Conservation (phyloP, 306 rosid species). For the Aeschynomene evenia region DNA sequence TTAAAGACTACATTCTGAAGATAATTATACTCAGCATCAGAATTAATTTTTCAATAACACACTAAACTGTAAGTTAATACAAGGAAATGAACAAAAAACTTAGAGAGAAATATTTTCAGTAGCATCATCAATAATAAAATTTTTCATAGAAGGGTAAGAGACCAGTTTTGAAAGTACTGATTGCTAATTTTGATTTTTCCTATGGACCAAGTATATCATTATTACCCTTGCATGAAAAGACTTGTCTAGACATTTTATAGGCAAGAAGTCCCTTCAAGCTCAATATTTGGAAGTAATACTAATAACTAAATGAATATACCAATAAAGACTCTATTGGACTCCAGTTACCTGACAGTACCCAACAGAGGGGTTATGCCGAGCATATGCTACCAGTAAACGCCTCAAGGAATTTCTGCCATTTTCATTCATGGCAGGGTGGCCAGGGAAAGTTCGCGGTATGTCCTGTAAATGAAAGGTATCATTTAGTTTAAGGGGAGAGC, state of each 20-base stretch:
- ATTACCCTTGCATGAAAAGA: conserved; percentile 22
- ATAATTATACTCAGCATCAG: background rate
- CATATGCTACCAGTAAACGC: conserved; percentile 89
- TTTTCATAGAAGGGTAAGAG: background rate
- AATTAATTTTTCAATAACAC: background rate
- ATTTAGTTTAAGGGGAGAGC: conserved; percentile 54
- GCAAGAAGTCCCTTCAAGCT: conserved; percentile 1
- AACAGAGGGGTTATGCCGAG: conserved; percentile 89
- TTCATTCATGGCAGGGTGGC: conserved; percentile 94
- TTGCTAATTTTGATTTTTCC: background rate
- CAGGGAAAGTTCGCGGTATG: conserved; percentile 95
- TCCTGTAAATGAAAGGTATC: conserved; percentile 59
- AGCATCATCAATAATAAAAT: conserved; percentile 4
- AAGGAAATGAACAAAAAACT: conserved; percentile 10
- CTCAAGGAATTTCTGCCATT: conserved; percentile 83
- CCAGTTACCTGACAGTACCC: conserved; percentile 92
- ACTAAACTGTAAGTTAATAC: background rate
- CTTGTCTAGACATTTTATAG: conserved; percentile 16
- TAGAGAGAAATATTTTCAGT: background rate
- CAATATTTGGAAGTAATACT: conserved; percentile 21
- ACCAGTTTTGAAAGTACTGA: background rate
- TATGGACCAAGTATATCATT: conserved; percentile 22
- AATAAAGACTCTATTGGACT: conserved; percentile 24
- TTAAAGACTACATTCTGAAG: background rate
- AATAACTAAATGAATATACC: conserved; percentile 14